Percentiles rank a stretch among this genome's conserved stretches.
These are phyloP conservation scores for Rhynchospora tenuis DNA, from an alignment of 176 grass and related monocot genomes.

Conservation along the genomic window DNA sequence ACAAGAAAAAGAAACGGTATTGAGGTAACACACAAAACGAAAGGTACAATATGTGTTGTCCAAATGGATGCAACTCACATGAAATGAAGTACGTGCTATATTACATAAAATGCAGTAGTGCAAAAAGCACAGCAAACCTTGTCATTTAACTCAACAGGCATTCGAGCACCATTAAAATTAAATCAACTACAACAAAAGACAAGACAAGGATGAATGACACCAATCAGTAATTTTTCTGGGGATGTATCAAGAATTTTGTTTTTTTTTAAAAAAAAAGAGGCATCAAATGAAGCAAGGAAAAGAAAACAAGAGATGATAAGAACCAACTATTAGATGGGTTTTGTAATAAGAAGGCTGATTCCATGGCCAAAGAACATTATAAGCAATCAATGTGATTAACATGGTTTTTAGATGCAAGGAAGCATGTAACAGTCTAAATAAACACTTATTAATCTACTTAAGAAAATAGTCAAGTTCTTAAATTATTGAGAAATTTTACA, in stretches of 20 bases:
- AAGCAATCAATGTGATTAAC: not conserved
- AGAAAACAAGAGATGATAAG: not conserved
- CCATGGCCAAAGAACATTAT: not conserved
- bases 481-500: constrained; percentile 26
- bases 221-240: not conserved
- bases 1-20: not conserved
- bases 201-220: not conserved
- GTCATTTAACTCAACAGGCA: not conserved
- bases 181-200: not conserved
- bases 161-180: not conserved
- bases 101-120: not conserved
- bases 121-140: not conserved
- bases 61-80: not conserved
- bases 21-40: not conserved
- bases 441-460: not conserved
- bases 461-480: constrained; percentile 8
- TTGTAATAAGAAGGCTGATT: not conserved
- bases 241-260: not conserved
- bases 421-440: not conserved
- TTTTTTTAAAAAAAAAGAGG: not conserved
- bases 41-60: not conserved
- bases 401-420: not conserved
- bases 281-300: not conserved
- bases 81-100: not conserved
- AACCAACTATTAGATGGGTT: not conserved